phyloP scores from a whole-genome alignment of 2,329 filamentous ascomycete genomes.

The Epicoccum nigrum region DNA sequence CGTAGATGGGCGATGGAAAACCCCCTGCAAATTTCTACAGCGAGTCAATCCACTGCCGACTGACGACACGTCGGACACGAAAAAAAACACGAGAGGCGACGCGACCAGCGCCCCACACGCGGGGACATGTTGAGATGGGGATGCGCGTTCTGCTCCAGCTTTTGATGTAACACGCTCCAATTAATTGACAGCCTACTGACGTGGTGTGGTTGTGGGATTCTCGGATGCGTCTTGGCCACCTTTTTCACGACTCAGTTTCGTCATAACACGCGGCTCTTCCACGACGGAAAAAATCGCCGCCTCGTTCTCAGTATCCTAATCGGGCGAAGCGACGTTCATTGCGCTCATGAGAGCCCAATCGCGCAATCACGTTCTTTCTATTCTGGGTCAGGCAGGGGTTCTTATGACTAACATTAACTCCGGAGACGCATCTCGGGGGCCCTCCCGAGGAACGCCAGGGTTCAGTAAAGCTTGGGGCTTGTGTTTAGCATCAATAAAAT shows the following conservation, averaged over 20 bases:
- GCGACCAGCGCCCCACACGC: neutral
- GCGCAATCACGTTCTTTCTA: conserved; percentile 8
- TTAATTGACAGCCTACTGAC: conserved; percentile 17
- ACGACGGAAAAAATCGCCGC: conserved; percentile 1
- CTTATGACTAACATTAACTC: conserved; percentile 15
- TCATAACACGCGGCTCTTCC: conserved; percentile 13
- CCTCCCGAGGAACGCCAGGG: conserved; percentile 1
- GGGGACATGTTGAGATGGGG: conserved; percentile 6
- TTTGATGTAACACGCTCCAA: conserved; percentile 9
- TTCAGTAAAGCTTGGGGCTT: conserved; percentile 3
- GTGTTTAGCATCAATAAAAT: conserved; percentile 1
- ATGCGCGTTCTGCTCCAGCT: conserved; percentile 7
- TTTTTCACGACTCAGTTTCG: conserved; percentile 3
- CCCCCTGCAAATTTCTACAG: neutral
- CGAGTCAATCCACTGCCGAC: neutral
- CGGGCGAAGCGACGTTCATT: neutral
- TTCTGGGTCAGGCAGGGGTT: conserved; percentile 8
- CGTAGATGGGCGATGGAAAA: neutral
- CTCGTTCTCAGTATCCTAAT: conserved; percentile 12
- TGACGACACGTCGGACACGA: neutral
- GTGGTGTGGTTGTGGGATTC: conserved; percentile 2
- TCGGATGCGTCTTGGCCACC: conserved; percentile 15
- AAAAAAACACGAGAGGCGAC: neutral
- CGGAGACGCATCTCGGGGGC: neutral
- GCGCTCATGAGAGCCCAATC: neutral